Conservation (phyloP, 2,329 filamentous ascomycete species). For the Diaporthe vexans region DNA sequence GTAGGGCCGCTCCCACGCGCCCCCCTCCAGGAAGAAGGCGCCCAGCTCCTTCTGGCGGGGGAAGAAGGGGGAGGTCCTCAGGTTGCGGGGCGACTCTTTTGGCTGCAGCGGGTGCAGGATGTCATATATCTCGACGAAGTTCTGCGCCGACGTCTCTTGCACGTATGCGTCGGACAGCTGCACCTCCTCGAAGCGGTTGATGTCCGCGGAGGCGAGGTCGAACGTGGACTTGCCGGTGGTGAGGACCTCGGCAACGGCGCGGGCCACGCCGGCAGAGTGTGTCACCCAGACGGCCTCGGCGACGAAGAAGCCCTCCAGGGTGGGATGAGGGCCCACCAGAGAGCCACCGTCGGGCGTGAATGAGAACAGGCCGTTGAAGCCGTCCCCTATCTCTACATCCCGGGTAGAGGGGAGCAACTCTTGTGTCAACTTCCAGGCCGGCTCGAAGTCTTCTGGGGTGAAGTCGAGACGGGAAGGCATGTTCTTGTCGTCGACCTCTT, state of each 20-base stretch:
- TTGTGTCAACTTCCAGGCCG: conserved; percentile 70
- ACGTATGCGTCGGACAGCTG: conserved; percentile 70
- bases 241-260: conserved; percentile 70
- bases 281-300: conserved; percentile 78
- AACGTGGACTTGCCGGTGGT: conserved; percentile 68
- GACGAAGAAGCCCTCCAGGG: conserved; percentile 73
- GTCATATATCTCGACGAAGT: conserved; percentile 76
- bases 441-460: conserved; percentile 70
- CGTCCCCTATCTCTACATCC: conserved; percentile 66
- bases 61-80: conserved; percentile 72
- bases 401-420: conserved; percentile 67
- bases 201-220: conserved; percentile 71
- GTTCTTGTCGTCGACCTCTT: conserved; percentile 68
- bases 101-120: conserved; percentile 74
- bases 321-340: conserved; percentile 69
- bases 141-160: conserved; percentile 70
- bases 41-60: conserved; percentile 67
- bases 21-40: conserved; percentile 70
- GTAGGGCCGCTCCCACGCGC: conserved; percentile 74
- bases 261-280: conserved; percentile 74
- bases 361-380: conserved; percentile 77
- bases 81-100: conserved; percentile 67
- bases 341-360: conserved; percentile 76
- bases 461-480: conserved; percentile 76
- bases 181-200: conserved; percentile 72